Evolutionary conservation across 2,329 filamentous ascomycete genomes (phyloP), one percentile per base, ranked within the genome.

Genomic region (Penicillium thymicola): DNA sequence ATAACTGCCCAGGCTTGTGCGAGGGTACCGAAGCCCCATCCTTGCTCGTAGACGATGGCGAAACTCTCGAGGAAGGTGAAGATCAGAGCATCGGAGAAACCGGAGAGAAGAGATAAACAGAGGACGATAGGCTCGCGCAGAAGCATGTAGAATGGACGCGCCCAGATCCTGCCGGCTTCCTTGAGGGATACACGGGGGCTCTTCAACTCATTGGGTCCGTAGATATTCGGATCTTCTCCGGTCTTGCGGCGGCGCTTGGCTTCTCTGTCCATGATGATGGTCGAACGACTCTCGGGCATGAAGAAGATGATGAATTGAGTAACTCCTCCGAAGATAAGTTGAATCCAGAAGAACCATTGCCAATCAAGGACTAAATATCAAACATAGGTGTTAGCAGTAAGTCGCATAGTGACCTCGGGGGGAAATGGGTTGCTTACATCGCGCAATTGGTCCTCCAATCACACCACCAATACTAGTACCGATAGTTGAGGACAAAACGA

Each of bases 111-210:
- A 1, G 87, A 89, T 11, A 90, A 75, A 18, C 81, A 82, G 11
- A 87, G 75, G 10, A 90, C 87, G 51, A 90, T 90, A 5, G 88
- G 87, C 74, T 90, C 88, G 1, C 82, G 87, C 28, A 88, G 58
- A 66, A 90, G 86, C 84, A 90, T 88, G 67, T 81, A 80, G 74
- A 89, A 90, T 0, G 88, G 87, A 0, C 86, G 83, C 18, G 76
- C 62, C 82, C 82, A 85, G 5, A 82, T 84, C 48, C 68, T 60
- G 14, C 60, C 54, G 7, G 62, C 56, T 53, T 68, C 66, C 11
- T 61, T 61, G 18, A 60, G 34, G 10, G 79, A 80, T 66, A 87
- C 81, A 43, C 83, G 79, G 4, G 61, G 63, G 3, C 36, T 55
- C 40, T 67, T 65, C 13, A 80, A 68, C 65, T 85, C 83, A 51